A percentile compares a stretch with the other conserved stretches of the same genome.
Evolutionary conservation across 768 basidiomycete genomes (phyloP).

Genomic region (Lactifluus hygrophoroides): DNA sequence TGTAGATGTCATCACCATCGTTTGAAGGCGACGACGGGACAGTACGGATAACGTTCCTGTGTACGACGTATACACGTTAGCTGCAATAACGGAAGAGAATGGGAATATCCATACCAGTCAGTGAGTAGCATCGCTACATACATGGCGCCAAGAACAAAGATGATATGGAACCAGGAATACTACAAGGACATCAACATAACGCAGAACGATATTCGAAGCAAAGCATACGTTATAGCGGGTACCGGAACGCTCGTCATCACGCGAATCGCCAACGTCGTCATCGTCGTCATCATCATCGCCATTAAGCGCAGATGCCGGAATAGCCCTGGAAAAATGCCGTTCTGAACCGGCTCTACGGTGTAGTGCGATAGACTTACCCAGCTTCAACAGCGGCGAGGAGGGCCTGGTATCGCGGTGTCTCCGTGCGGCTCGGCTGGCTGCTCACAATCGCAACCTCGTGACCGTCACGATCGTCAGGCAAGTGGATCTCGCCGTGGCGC

Average conservation of each 20-base stretch:
- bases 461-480: constrained; percentile 45
- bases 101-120: constrained; percentile 71
- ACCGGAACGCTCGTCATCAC: constrained; percentile 89
- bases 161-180: constrained; percentile 99
- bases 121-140: constrained; percentile 96
- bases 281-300: constrained; percentile 63
- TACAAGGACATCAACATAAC: constrained; percentile 27
- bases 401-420: constrained; percentile 88
- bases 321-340: constrained; percentile 44
- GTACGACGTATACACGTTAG: background rate
- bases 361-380: constrained; percentile 47
- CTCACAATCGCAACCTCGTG: constrained; percentile 71
- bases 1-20: constrained; percentile 72
- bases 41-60: constrained; percentile 65
- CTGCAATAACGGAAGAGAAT: constrained; percentile 3
- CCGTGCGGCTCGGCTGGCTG: constrained; percentile 74
- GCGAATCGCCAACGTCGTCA: constrained; percentile 60
- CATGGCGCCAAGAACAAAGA: constrained; percentile 94
- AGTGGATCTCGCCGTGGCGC: constrained; percentile 52
- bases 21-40: constrained; percentile 32
- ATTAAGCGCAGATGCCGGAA: constrained; percentile 89
- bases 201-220: background rate
- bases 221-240: constrained; percentile 87
- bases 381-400: constrained; percentile 93
- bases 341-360: background rate